A percentile compares a stretch with the other conserved stretches of the same genome.
Evolutionary conservation across 306 rosid genomes (phyloP).

Genomic region (Carpinus fangiana): DNA sequence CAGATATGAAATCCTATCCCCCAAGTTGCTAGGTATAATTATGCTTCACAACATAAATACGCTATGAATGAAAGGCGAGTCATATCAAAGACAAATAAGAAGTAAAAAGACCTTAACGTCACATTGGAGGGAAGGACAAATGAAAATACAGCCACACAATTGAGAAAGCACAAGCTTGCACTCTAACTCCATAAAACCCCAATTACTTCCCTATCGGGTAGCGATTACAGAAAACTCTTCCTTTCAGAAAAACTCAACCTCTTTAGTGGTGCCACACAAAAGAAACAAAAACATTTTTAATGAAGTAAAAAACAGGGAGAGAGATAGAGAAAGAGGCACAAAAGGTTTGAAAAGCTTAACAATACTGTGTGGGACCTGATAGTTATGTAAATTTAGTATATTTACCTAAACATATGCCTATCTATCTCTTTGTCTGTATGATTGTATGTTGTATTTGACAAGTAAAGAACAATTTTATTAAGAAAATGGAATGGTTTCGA

Average conservation of each 20-base stretch:
- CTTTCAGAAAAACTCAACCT: neutral
- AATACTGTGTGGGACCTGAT: neutral
- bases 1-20: neutral
- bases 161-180: no score
- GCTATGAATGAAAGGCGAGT: neutral
- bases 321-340: no score
- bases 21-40: neutral
- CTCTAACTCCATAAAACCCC: no score
- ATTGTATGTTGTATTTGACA: neutral
- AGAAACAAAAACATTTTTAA: neutral
- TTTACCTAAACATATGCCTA: neutral
- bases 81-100: neutral
- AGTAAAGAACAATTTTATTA: neutral
- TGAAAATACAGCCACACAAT: neutral
- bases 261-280: neutral
- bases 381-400: neutral
- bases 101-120: neutral
- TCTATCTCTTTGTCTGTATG: neutral
- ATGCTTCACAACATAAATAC: neutral
- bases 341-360: neutral
- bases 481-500: neutral
- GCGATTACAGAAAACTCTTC: neutral
- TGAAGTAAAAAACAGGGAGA: neutral
- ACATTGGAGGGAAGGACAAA: neutral
- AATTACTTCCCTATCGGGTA: neutral